Base-by-base conservation (phyloP, 2,329 filamentous ascomycete species). In the Fusarium tjaetaba region DNA sequence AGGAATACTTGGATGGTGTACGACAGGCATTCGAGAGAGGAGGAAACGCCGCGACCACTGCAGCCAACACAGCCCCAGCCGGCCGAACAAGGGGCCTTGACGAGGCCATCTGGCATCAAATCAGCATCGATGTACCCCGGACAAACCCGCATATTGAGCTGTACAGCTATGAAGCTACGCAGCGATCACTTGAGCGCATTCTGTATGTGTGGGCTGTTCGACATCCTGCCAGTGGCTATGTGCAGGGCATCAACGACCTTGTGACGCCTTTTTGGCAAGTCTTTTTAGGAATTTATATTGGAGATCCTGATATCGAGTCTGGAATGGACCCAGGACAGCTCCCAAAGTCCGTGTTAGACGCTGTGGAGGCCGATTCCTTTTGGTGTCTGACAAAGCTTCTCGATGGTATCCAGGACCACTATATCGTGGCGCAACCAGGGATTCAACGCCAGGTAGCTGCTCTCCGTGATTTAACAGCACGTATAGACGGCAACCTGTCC, bases 371-470 rank as follows among this genome's bases (percentile, higher is more conserved):
- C 11, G 96, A 99, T 84, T 94, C 95, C 1, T 99, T 98, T 81
- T 99, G 96, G 96, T 99, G 96, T 82, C 86, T 99, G 69, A 98
- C 96, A 0, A 99, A 99, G 82, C 88, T 99, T 16, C 88, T 99
- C n/a, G 96, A 99, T 80, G 96, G 96, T 38, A 99, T 99, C 71
- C 96, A 99, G 82, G 96, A 99, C 81, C 97, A 99, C 80, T 99
- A 99, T 81, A 98, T 99, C 73, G 96, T 97, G 72, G 96, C 96
- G 10, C 96, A 99, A 80, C 96, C 96, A 10, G 96, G 96, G 3
- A 99, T 99, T 68, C 95, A 98, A 81, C 89, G 96, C 49, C 96
- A 99, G 81, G 96, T 99, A 39, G 89, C 92, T 39, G 94, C 94
- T 42, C 85, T 99, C 70, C 91, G 95, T 69, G 96, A 99, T 81